Evolutionary conservation across 495 filamentous ascomycete genomes (phyloP).

Genomic region (Penicillium simplicissimum): DNA sequence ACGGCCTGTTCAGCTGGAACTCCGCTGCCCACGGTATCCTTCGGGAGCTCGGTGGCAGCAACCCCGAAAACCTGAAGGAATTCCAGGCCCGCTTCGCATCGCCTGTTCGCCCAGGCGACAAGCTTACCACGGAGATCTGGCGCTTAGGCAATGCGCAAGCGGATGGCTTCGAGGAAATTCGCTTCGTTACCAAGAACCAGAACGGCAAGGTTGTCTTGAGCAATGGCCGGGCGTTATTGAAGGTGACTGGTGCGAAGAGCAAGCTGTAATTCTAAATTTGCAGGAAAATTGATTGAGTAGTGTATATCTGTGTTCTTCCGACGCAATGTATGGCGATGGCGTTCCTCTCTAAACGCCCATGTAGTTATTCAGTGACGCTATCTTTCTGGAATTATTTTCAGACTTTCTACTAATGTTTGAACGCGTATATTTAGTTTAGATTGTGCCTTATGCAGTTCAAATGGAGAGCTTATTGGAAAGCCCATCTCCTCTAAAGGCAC

Average conservation of each 20-base stretch:
- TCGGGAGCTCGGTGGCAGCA: constrained; percentile 67
- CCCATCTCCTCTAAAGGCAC: neutral
- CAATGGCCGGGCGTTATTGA: constrained; percentile 81
- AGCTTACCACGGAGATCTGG: constrained; percentile 52
- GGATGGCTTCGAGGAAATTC: constrained; percentile 76
- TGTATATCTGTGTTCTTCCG: neutral
- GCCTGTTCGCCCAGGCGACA: constrained; percentile 73
- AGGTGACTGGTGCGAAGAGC: constrained; percentile 57
- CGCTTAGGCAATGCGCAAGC: constrained; percentile 50
- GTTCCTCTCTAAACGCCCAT: neutral
- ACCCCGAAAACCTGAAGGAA: constrained; percentile 77
- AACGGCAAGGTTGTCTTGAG: constrained; percentile 77
- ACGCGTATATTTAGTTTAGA: neutral
- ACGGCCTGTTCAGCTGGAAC: constrained; percentile 86
- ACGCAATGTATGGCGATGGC: neutral
- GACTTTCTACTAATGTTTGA: neutral
- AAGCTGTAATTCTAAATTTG: constrained; percentile 54
- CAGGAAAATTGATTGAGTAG: neutral
- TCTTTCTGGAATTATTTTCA: neutral
- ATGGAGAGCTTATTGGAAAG: neutral
- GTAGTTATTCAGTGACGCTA: neutral
- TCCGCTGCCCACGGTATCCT: constrained; percentile 74
- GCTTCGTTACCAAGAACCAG: constrained; percentile 69
- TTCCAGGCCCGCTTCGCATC: constrained; percentile 87
- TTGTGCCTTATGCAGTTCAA: neutral